phyloP scores from a whole-genome alignment of 495 filamentous ascomycete genomes.

The Penicillium lividum region DNA sequence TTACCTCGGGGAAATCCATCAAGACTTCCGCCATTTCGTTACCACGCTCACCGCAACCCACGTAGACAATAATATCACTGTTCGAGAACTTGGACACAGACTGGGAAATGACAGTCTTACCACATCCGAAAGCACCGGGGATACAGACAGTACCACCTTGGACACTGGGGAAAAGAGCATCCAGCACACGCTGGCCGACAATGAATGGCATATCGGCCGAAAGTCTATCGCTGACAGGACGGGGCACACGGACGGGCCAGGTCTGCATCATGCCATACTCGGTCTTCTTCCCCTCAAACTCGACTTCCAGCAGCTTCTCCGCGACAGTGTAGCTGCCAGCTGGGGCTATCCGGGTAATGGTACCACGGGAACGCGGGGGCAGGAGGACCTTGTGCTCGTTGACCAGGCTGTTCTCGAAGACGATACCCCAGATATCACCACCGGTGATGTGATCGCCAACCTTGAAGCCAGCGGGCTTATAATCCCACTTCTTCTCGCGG shows the following conservation, averaged over 20 bases:
- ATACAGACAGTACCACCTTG: slow-evolving; percentile 98
- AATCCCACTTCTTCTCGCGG: slow-evolving; percentile 92
- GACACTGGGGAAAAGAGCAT: slow-evolving; percentile 96
- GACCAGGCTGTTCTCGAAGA: slow-evolving; percentile 95
- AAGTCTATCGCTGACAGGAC: slow-evolving; percentile 86
- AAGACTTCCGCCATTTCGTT: slow-evolving; percentile 99
- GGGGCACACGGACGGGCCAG: slow-evolving; percentile 97
- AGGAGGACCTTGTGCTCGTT: slow-evolving; percentile 93
- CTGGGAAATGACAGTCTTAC: slow-evolving; percentile 99
- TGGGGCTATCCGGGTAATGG: slow-evolving; percentile 84
- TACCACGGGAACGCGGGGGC: slow-evolving; percentile 87
- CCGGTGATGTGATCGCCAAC: slow-evolving; percentile 96
- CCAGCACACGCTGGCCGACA: slow-evolving; percentile 93
- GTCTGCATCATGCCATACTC: slow-evolving; percentile 97
- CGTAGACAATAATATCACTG: slow-evolving; percentile 98
- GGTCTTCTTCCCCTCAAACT: slow-evolving; percentile 94
- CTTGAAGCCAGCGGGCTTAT: slow-evolving; percentile 79
- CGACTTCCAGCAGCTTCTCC: slow-evolving; percentile 91
- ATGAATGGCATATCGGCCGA: slow-evolving; percentile 86
- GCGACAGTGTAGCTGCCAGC: slow-evolving; percentile 93
- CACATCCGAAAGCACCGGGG: slow-evolving; percentile 97
- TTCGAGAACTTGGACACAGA: slow-evolving; percentile 99
- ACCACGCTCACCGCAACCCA: slow-evolving; percentile 96
- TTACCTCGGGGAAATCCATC: slow-evolving; percentile 95
- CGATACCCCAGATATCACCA: slow-evolving; percentile 90